Conservation (phyloP, 2,329 filamentous ascomycete genomes). For the Penicillium psychrosexuale region DNA sequence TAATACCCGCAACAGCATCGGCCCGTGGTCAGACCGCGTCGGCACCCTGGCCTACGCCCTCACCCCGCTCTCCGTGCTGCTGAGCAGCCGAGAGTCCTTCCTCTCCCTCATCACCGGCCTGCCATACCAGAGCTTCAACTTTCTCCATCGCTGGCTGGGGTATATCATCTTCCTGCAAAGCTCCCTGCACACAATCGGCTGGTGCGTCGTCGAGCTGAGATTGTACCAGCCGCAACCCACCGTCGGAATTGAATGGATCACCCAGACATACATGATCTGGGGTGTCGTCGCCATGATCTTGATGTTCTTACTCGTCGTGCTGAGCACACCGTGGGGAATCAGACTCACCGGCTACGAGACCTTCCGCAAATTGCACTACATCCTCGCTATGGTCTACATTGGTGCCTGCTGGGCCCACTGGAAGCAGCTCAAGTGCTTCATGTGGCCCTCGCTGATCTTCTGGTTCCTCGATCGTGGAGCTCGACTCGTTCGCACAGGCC, state of each 20-base stretch:
- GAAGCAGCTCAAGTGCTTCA: slow-evolving; percentile 64
- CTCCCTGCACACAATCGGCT: slow-evolving; percentile 66
- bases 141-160: slow-evolving; percentile 72
- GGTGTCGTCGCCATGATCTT: slow-evolving; percentile 67
- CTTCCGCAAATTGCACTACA: slow-evolving; percentile 71
- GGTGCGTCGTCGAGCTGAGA: slow-evolving; percentile 63
- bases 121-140: slow-evolving; percentile 74
- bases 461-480: slow-evolving; percentile 63
- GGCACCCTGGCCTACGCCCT: slow-evolving; percentile 71
- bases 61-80: slow-evolving; percentile 65
- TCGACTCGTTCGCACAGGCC: slow-evolving; percentile 55
- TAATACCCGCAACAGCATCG: slow-evolving; percentile 65
- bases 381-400: slow-evolving; percentile 70
- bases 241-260: slow-evolving; percentile 56
- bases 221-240: slow-evolving; percentile 70
- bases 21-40: slow-evolving; percentile 66
- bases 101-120: slow-evolving; percentile 68
- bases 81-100: slow-evolving; percentile 67
- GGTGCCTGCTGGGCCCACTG: slow-evolving; percentile 75
- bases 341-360: slow-evolving; percentile 70
- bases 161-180: slow-evolving; percentile 69
- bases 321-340: slow-evolving; percentile 61
- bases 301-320: slow-evolving; percentile 58
- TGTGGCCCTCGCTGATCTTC: slow-evolving; percentile 63
- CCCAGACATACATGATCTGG: slow-evolving; percentile 68